phyloP scores from a whole-genome alignment of 148 eudicot genomes.

The Rhododendron kiyosumense region DNA sequence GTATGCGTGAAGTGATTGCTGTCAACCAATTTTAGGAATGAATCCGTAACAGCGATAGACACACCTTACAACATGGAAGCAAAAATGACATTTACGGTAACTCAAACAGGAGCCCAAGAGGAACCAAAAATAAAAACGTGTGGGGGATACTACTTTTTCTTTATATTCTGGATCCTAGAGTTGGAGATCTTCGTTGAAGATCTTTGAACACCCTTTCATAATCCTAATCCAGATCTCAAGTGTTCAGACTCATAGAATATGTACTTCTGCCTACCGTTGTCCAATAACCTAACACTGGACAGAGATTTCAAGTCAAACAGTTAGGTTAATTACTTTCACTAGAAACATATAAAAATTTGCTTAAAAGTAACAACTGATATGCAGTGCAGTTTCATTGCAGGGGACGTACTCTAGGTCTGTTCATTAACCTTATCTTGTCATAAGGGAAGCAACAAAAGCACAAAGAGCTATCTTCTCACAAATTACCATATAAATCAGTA shows the following conservation, averaged over 20 bases:
- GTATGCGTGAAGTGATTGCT: background rate
- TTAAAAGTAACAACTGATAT: no score
- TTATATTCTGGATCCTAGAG: background rate
- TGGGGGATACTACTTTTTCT: background rate
- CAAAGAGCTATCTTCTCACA: background rate
- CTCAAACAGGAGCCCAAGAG: background rate
- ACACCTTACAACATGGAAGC: background rate
- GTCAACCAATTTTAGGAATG: background rate
- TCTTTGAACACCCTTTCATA: no score
- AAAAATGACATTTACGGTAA: background rate
- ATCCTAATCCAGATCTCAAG: no score
- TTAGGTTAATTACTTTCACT: no score
- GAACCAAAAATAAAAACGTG: background rate
- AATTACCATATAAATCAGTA: background rate
- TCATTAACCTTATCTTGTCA: background rate
- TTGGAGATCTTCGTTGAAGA: no score
- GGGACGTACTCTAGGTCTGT: no score
- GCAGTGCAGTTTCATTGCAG: no score
- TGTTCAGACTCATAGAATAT: no score
- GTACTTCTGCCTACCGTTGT: no score
- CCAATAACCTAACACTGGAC: no score
- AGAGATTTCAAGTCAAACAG: no score
- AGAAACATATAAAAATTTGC: no score
- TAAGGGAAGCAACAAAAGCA: background rate
- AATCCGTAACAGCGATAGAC: background rate